These are phyloP conservation scores for Fusarium vanettenii DNA, from an alignment of 2,329 filamentous ascomycete genomes.

Conservation along the genomic window DNA sequence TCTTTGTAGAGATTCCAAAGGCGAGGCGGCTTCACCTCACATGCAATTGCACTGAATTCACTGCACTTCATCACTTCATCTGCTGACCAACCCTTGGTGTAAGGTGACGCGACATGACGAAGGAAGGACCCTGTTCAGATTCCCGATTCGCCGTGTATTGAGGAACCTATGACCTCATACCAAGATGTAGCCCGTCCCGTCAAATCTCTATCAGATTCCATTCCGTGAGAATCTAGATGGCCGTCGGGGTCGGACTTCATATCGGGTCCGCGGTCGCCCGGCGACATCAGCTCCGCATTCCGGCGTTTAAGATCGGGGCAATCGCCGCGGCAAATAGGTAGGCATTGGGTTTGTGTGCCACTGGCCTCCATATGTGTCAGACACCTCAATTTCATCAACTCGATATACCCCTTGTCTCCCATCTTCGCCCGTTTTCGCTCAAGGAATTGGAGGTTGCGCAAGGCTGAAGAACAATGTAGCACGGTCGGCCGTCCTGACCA, in stretches of 20 bases:
- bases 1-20: background rate
- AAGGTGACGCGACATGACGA: constrained; percentile 4
- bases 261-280: constrained; percentile 3
- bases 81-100: background rate
- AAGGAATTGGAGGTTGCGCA: background rate
- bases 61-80: background rate
- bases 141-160: background rate
- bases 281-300: constrained; percentile 6
- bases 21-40: background rate
- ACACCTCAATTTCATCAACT: background rate
- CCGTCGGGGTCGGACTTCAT: constrained; percentile 11
- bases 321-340: background rate
- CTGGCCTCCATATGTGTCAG: background rate
- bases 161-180: constrained; percentile 26
- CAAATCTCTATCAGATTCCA: background rate
- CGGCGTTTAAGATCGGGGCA: background rate
- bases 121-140: background rate
- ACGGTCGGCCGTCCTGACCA: background rate
- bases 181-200: background rate
- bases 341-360: background rate
- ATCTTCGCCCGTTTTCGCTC: background rate
- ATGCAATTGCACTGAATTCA: background rate
- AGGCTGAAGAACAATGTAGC: background rate
- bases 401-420: background rate
- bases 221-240: background rate